A percentile compares a stretch with the other conserved stretches of the same genome.
Conservation (phyloP, 768 basidiomycete genomes). For the Leucosporidium scottii region DNA sequence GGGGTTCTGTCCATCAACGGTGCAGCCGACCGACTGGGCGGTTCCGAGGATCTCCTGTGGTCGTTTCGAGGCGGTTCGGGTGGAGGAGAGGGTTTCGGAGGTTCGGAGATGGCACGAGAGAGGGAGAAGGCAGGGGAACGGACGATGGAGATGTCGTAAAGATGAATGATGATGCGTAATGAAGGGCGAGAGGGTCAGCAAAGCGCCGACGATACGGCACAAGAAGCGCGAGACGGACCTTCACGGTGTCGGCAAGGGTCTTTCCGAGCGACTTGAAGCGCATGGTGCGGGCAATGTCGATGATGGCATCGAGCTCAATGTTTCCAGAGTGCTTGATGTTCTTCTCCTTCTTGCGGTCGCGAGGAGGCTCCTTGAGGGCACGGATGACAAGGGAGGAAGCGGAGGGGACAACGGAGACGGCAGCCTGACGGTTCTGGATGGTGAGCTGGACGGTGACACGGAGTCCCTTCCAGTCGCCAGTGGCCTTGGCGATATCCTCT, state of each 20-base stretch:
- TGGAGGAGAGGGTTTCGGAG: constrained; percentile 75
- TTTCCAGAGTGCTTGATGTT: constrained; percentile 99
- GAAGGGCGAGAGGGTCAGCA: constrained; percentile 86
- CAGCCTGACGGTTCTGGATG: constrained; percentile 99
- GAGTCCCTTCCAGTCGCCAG: constrained; percentile 96
- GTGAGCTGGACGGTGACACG: constrained; percentile 98
- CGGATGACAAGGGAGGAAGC: constrained; percentile 96
- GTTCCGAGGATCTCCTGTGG: constrained; percentile 91
- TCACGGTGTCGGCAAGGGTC: constrained; percentile 75
- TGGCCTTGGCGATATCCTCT: constrained; percentile 99
- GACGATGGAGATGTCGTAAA: no score
- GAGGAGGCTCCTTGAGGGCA: constrained; percentile 97
- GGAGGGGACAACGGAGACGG: constrained; percentile 91
- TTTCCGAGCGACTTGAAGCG: constrained; percentile 87
- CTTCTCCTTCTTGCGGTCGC: constrained; percentile 99
- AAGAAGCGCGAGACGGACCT: constrained; percentile 85
- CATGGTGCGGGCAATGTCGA: constrained; percentile 95
- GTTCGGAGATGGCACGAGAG: constrained; percentile 51
- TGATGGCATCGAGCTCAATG: constrained; percentile 64
- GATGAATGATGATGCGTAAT: constrained; percentile 50
- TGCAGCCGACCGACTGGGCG: constrained; percentile 93
- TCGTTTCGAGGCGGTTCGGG: constrained; percentile 50
- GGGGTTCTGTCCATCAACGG: constrained; percentile 74
- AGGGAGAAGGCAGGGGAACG: no score
- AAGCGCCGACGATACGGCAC: constrained; percentile 63